Conservation (phyloP, 441 rosid genomes). For the Hypseocharis bilobata region DNA sequence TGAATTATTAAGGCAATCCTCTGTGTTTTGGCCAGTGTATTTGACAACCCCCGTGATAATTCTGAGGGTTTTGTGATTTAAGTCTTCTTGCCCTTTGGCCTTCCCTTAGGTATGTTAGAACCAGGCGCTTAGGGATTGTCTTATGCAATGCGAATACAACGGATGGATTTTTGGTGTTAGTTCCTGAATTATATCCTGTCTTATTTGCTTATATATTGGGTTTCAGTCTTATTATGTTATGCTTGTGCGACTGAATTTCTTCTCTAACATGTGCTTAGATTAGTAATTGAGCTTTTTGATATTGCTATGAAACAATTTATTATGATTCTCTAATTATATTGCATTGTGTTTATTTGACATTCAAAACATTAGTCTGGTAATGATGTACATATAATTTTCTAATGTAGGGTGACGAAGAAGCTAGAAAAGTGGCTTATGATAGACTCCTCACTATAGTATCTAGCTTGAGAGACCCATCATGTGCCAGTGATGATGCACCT, state of each 20-base stretch:
- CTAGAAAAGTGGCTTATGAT: constrained; percentile 72
- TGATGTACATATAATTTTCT: constrained; percentile 8
- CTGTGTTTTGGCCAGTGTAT: no score
- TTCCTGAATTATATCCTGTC: background rate
- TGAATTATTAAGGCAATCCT: no score
- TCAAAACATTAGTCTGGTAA: constrained; percentile 11
- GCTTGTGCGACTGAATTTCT: background rate
- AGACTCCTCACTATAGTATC: constrained; percentile 47
- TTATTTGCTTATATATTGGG: background rate
- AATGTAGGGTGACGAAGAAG: constrained; percentile 65
- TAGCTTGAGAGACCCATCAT: constrained; percentile 37
- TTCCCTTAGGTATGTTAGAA: background rate
- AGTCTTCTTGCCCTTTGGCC: background rate
- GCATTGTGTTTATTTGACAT: background rate
- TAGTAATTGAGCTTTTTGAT: background rate
- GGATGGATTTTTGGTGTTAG: background rate
- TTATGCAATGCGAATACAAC: background rate
- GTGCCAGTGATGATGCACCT: constrained; percentile 31
- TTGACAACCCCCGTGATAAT: no score
- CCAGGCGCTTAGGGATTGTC: background rate
- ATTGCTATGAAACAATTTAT: no score
- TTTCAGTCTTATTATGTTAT: background rate
- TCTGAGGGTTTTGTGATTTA: background rate
- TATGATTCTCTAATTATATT: no score
- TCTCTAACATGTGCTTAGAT: background rate